Percentiles rank a stretch among this genome's conserved stretches.
These are phyloP conservation scores for Fusarium scirpi DNA, from an alignment of 2,329 filamentous ascomycete genomes.

Conservation along the genomic window DNA sequence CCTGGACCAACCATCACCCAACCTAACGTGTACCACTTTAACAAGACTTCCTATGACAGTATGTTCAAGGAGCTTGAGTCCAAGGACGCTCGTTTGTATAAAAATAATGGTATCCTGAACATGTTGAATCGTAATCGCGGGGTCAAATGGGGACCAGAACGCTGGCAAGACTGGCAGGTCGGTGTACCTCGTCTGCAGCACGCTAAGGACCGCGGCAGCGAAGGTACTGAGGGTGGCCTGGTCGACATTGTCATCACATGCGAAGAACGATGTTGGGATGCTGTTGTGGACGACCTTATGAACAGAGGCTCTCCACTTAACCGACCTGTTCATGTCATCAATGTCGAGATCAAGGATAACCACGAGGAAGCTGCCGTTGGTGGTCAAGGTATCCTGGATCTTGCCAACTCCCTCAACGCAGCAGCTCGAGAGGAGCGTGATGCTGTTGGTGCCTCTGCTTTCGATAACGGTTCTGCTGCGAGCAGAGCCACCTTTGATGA, in stretches of 20 bases:
- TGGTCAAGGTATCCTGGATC: constrained; percentile 89
- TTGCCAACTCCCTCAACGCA: constrained; percentile 86
- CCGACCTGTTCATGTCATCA: constrained; percentile 95
- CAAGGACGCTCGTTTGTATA: constrained; percentile 90
- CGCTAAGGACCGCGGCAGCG: constrained; percentile 78
- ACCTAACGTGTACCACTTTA: constrained; percentile 98
- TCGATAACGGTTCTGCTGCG: constrained; percentile 75
- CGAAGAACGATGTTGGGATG: constrained; percentile 98
- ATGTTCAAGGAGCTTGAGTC: constrained; percentile 92
- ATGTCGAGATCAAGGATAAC: constrained; percentile 98
- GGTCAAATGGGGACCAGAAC: constrained; percentile 95
- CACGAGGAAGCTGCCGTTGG: constrained; percentile 95
- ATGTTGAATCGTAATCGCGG: constrained; percentile 94
- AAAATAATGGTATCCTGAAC: constrained; percentile 90
- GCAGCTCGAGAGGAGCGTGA: constrained; percentile 83
- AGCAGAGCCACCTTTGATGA: constrained; percentile 88
- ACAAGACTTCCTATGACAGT: constrained; percentile 92
- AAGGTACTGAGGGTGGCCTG: constrained; percentile 86
- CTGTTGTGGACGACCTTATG: constrained; percentile 92
- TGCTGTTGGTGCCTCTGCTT: constrained; percentile 70
- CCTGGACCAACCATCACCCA: constrained; percentile 91
- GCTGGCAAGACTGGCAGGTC: constrained; percentile 97
- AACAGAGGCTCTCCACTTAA: constrained; percentile 88
- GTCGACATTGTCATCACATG: constrained; percentile 97
- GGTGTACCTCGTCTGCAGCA: constrained; percentile 86